Base-by-base conservation (phyloP, 345 rosid genomes). In the Citrus reticulata region DNA sequence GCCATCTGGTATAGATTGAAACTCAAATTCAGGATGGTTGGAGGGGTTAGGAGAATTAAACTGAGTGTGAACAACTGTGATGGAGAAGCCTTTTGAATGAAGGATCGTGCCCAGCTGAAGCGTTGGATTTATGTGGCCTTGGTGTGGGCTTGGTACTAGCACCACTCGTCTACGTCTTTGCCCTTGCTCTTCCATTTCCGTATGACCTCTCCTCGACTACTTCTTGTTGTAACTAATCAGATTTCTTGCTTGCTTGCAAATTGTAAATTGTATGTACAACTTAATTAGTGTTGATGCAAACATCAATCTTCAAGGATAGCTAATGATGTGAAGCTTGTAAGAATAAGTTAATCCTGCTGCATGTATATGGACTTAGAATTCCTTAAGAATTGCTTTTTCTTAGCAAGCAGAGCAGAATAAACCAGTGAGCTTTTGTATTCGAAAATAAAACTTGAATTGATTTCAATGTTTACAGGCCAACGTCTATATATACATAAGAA, bases 61-160 rank as follows among this genome's bases (percentile, higher is more conserved):
- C 13, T 73, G 24, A 62, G 34, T 58, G 66, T 73, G 57, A 37
- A 19, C 17, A 73, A 73, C 35, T n/a, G 55, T 59, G 54, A 73
- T 25, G n/a, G 67, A 58, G 55, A 73, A 73, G n/a, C 67, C 77
- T 54, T 60, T 73, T 6, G 67, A 39, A 5, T 25, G 66, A 16
- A 60, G 57, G 27, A 60, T 16, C 9, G 68, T 59, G 67, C 57
- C 84, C 25, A 82, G 59, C 24, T 64, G 68, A 66, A 82, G 79
- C 76, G 78, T 78, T 8, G 84, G 84, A 74, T 25, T 78, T 30
- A 74, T 62, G 79, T 78, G 84, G 13, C 73, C 81, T 66, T 59
- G 81, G 20, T 55, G 34, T 4, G 84, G 84, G 20, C 77, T 65
- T 20, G 77, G 77, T 20, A 81, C 77, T 14, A 81, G 73, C 32